Evolutionary conservation across 768 basidiomycete genomes (phyloP), one percentile per base, ranked within the genome.

Genomic region (Boletus pseudopeckii): DNA sequence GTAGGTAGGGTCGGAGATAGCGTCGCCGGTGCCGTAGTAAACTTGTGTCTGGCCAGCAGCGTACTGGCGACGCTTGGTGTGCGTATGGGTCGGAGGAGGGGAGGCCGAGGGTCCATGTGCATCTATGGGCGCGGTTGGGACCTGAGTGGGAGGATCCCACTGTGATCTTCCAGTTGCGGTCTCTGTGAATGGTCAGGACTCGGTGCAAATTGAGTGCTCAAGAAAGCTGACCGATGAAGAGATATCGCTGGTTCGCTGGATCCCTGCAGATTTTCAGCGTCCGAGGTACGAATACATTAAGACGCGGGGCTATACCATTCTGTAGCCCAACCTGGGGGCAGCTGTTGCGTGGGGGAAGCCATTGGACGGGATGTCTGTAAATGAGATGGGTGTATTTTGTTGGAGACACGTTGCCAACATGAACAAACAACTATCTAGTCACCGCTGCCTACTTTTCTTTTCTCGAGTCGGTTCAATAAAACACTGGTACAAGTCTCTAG

Each of bases 31-130:
- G 34, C 84, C 82, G 60, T 92, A 92, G 69, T 94, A 94, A 3
- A 82, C 92, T 65, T 93, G 91, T 1, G 92, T 92, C 72, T 97
- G 94, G 11, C 91, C 94, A 4, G 91, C 85, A 45, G 95, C 95
- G 69, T 98, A 98, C 71, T 96, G 93, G 42, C 95, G 86, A 61
- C 92, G 87, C 72, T 91, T 88, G 49, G 75, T 51, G 58, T 80
- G 77, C 28, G 72, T 67, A 7, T 79, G 70, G n/a, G 60, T 66
- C 15, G 76, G 73, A 22, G 69, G 66, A 24, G 81, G 77, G 30
- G 81, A 77, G 20, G 74, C 71, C 4, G 79, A 74, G 14, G 74
- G 73, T 18, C 74, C 65, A 5, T 74, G 72, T 9, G 72, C 71
- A 33, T 70, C 68, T 17, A 77, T 71, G 42, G 80, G 75, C 26